Base-by-base conservation (phyloP, 495 filamentous ascomycete genomes). In the Aspergillus coremiiformis region DNA sequence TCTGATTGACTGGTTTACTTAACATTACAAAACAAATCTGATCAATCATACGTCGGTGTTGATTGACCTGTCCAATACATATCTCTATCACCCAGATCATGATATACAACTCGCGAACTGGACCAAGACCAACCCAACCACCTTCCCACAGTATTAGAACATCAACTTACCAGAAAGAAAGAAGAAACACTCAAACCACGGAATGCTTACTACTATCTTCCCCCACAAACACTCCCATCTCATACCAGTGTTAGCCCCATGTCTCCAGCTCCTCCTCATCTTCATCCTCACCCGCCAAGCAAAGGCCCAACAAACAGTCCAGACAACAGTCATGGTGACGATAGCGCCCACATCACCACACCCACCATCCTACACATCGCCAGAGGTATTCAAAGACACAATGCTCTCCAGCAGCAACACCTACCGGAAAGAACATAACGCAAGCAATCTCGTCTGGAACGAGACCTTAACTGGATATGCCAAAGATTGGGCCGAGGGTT, bases 341-440 rank as follows among this genome's bases (percentile, higher is more conserved):
- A 44, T 49, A 20, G 57, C 66, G 20, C 62, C 59, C 7, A 66
- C 67, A 1, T 48, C 57, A 4, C 62, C 74, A 0, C 52, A 59
- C 15, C 65, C 70, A 2, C 46, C 71, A 1, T 74, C 71, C 24
- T 89, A 83, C 60, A 76, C 74, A 0, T 62, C 71, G 54, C 53
- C 66, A 42, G 21, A 39, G 4, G 44, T 61, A 12, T 87, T 90
- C 71, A 63, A 77, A 44, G 65, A 75, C 46, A 71, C 78, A 7
- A 71, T 87, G 47, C 74, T 93, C 22, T 78, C 80, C 60, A 73
- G 71, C 60, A 86, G 78, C 35, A 92, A 93, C 63, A 63, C 69
- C 44, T 90, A 85, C 69, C 84, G 88, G 17, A 24, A 52, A 1
- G 62, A 77, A 43, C 83, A 91, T 68, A 81, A 84, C 55, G 86